Evolutionary conservation across 2,329 filamentous ascomycete species (phyloP).

Genomic region (Aspergillus nomiae): DNA sequence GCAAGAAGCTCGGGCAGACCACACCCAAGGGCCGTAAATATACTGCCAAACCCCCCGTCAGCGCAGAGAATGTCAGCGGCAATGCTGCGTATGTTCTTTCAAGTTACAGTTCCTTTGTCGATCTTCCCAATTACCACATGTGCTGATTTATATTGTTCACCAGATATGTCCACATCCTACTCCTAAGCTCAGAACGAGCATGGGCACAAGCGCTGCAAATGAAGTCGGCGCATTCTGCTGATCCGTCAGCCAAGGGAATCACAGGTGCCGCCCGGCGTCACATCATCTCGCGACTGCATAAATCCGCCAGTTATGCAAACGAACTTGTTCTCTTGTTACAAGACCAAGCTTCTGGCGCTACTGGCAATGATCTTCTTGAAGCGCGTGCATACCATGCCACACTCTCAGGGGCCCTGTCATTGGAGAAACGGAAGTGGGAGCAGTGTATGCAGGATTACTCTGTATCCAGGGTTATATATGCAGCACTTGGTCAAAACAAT

Average conservation of each 20-base stretch:
- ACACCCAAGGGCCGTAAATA: conserved; percentile 89
- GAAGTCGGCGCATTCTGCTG: conserved; percentile 78
- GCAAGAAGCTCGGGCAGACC: conserved; percentile 80
- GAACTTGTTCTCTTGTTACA: conserved; percentile 68
- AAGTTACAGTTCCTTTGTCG: not conserved
- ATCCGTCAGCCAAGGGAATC: conserved; percentile 71
- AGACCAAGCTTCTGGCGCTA: conserved; percentile 64
- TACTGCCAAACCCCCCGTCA: conserved; percentile 68
- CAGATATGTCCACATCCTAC: conserved; percentile 75
- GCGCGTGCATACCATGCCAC: conserved; percentile 80
- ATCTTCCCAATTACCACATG: not conserved
- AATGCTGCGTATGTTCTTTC: conserved; percentile 69
- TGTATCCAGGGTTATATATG: conserved; percentile 79
- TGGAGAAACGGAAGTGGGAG: conserved; percentile 89
- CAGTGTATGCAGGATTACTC: conserved; percentile 75
- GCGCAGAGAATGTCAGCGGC: conserved; percentile 71
- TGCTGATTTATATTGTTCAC: not conserved
- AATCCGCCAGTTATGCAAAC: conserved; percentile 72
- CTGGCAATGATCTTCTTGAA: conserved; percentile 74
- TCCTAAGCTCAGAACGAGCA: conserved; percentile 84
- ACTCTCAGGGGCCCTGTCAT: conserved; percentile 73
- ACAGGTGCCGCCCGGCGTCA: conserved; percentile 79
- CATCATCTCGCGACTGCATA: conserved; percentile 82
- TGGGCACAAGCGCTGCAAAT: conserved; percentile 97
- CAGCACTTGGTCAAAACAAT: conserved; percentile 63